phyloP scores from a whole-genome alignment of 495 filamentous ascomycete species.

The Neurospora sp. region DNA sequence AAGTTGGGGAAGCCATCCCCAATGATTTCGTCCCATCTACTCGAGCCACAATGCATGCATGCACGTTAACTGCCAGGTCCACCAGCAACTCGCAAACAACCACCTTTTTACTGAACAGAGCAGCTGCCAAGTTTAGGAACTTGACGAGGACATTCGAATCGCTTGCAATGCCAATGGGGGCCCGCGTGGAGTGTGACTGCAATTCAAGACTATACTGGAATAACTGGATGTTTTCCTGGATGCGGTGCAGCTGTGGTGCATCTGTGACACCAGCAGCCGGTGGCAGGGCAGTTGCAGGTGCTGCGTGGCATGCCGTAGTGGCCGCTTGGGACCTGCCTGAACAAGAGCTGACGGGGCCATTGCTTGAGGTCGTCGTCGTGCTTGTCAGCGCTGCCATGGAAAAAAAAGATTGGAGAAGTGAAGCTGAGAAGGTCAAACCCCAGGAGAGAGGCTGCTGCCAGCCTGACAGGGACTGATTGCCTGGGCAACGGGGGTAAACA shows the following conservation, averaged over 20 bases:
- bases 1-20: not conserved
- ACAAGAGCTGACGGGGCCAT: not conserved
- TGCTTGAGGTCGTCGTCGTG: not conserved
- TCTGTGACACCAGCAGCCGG: not conserved
- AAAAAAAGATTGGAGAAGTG: not conserved
- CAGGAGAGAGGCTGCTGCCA: not conserved
- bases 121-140: not conserved
- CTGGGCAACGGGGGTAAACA: slow-evolving; percentile 14
- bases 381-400: not conserved
- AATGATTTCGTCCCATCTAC: not conserved
- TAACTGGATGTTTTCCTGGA: not conserved
- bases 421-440: no score
- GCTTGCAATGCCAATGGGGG: not conserved
- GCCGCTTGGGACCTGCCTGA: not conserved
- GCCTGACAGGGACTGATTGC: slow-evolving; percentile 5
- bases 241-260: not conserved
- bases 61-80: not conserved
- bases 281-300: not conserved
- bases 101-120: no score
- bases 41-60: not conserved
- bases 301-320: not conserved
- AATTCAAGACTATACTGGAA: no score
- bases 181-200: not conserved
- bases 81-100: not conserved
- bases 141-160: not conserved